Percentiles rank a stretch among this genome's conserved stretches.
These are phyloP conservation scores for Dichotomopilus funicola DNA, from an alignment of 2,329 filamentous ascomycete genomes.

Conservation along the genomic window DNA sequence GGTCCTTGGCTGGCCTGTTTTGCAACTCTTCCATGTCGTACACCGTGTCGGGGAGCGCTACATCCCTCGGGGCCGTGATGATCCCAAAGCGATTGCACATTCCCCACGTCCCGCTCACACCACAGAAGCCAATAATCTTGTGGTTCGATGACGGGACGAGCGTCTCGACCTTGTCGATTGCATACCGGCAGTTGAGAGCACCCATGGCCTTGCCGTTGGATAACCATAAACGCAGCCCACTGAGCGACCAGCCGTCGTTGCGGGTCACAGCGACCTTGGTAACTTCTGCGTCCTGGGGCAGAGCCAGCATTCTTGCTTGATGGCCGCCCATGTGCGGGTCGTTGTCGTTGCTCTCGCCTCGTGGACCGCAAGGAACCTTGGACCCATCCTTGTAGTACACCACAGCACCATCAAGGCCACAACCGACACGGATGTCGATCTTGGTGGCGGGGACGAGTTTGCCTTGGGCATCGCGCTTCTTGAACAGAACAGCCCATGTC, in stretches of 20 bases:
- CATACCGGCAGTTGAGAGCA: constrained; percentile 4
- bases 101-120: constrained; percentile 28
- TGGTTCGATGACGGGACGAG: constrained; percentile 24
- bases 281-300: constrained; percentile 24
- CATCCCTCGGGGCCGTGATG: constrained; percentile 36
- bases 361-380: constrained; percentile 37
- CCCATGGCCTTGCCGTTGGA: constrained; percentile 16
- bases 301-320: constrained; percentile 24
- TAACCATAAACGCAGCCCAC: constrained; percentile 16
- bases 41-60: constrained; percentile 34
- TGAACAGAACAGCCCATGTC: constrained; percentile 30
- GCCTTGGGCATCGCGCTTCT: constrained; percentile 26
- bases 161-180: neutral
- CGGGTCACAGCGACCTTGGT: constrained; percentile 28
- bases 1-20: constrained; percentile 24
- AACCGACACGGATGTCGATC: constrained; percentile 41
- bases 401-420: constrained; percentile 38
- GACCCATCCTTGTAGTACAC: constrained; percentile 40
- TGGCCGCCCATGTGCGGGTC: constrained; percentile 28
- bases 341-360: constrained; percentile 10
- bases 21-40: constrained; percentile 39
- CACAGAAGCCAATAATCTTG: constrained; percentile 41
- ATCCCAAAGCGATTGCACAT: constrained; percentile 40
- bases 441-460: constrained; percentile 32
- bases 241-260: neutral